phyloP scores from a whole-genome alignment of 371 early-diverging fungal genomes.

The Funneliformis caledonium region DNA sequence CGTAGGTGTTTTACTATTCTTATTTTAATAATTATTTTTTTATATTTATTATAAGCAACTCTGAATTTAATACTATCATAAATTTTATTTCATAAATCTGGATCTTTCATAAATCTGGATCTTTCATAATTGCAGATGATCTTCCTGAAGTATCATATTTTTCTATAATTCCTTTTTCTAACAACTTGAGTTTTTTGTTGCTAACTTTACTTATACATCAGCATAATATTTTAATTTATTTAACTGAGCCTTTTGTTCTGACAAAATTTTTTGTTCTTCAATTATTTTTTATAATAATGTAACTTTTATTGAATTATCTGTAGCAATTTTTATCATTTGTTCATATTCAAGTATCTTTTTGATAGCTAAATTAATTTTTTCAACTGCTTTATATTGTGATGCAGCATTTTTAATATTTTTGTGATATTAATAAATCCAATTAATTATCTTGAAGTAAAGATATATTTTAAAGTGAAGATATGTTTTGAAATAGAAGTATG shows the following conservation, averaged over 20 bases:
- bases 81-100: background rate
- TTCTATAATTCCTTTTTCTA: background rate
- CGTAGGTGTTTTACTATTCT: background rate
- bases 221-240: background rate
- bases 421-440: background rate
- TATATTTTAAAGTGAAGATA: background rate
- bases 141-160: background rate
- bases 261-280: background rate
- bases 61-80: background rate
- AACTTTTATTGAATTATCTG: background rate
- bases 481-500: no score
- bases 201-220: background rate
- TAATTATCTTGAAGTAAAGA: no score
- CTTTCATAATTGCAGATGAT: background rate
- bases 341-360: background rate
- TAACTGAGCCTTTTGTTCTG: background rate
- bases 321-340: background rate
- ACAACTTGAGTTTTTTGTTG: background rate
- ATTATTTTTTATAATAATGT: background rate
- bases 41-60: background rate
- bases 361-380: background rate
- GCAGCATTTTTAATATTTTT: background rate
- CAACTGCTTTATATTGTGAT: no score
- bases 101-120: background rate
- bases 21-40: conserved; percentile 17